Evolutionary conservation across 352 stramenopile genomes (phyloP), one percentile per base, ranked within the genome.

Genomic region (Phytophthora meadii): DNA sequence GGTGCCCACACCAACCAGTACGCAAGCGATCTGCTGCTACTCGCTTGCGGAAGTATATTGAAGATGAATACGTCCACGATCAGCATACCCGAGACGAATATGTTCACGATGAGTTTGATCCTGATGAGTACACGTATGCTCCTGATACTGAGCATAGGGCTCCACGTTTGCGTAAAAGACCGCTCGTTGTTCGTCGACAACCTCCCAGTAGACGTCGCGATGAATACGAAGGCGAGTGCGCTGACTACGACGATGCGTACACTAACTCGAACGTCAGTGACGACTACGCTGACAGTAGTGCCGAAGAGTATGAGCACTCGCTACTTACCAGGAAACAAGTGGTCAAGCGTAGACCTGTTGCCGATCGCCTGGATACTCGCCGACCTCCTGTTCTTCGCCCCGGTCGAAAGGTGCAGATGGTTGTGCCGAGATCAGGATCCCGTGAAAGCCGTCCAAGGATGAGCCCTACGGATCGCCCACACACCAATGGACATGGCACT

Each of bases 351-450:
- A 44, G 55, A 66, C n/a, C 54, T 40, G 14, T 66, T 12, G 40
- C n/a, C 14, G 52, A n/a, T 60, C 54, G 41, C 5, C 6, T 3
- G 11, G 40, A 59, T 36, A 47, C 11, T 17, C 44, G 12, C 27
- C 39, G 41, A 5, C 49, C 15, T 5, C 24, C 45, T 10, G 54
- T 56, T 46, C 12, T 57, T 22, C 22, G 17, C 25, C 53, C 44
- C 53, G 54, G 41, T 12, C 61, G 66, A 30, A 81, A 67, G 44
- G 73, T 81, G 17, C 65, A 74, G 41, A 68, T 81, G 51, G 51
- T 78, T 37, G 54, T 25, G 27, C 49, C 48, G 4, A 47, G 8
- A n/a, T 25, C 46, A 30, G 62, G 47, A 17, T 27, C 46, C 44
- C 53, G 37, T 47, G 56, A 76, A 42, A 27, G 28, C 1, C 62